Evolutionary conservation across 2,329 filamentous ascomycete genomes (phyloP).

Genomic region (Cladosporium halotolerans): DNA sequence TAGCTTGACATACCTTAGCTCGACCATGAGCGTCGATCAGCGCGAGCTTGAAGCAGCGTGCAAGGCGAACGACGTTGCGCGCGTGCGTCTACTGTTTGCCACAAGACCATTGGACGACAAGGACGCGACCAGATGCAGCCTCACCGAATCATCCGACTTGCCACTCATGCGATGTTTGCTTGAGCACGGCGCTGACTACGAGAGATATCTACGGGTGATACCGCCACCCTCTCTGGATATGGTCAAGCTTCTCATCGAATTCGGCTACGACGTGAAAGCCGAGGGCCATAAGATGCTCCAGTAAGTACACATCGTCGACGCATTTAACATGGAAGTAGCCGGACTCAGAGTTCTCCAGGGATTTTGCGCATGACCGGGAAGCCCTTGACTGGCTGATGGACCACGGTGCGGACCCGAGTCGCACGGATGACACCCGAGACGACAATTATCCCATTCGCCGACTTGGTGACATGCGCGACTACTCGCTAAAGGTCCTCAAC

Average conservation of each 20-base stretch:
- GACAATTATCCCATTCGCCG: neutral
- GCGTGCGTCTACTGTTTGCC: slow-evolving; percentile 1
- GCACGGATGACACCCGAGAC: neutral
- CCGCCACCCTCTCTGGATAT: neutral
- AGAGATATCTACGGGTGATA: neutral
- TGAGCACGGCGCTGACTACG: neutral
- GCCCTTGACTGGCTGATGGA: slow-evolving; percentile 13
- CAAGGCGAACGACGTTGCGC: neutral
- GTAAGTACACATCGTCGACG: neutral
- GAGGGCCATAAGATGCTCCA: neutral
- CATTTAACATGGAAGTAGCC: neutral
- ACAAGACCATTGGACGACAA: neutral
- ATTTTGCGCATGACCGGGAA: slow-evolving; percentile 8
- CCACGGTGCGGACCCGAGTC: slow-evolving; percentile 9
- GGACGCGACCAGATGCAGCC: neutral
- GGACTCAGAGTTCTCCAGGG: neutral
- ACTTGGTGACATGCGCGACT: neutral
- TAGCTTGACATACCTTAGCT: neutral
- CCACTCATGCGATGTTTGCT: neutral
- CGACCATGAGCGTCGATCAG: neutral
- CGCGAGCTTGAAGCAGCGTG: slow-evolving; percentile 1
- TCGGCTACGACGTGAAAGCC: neutral
- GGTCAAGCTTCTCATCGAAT: neutral
- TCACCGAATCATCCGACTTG: neutral
- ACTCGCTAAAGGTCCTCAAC: slow-evolving; percentile 12